Conservation (phyloP, 768 basidiomycete genomes). For the Filobasidium wieringae region DNA sequence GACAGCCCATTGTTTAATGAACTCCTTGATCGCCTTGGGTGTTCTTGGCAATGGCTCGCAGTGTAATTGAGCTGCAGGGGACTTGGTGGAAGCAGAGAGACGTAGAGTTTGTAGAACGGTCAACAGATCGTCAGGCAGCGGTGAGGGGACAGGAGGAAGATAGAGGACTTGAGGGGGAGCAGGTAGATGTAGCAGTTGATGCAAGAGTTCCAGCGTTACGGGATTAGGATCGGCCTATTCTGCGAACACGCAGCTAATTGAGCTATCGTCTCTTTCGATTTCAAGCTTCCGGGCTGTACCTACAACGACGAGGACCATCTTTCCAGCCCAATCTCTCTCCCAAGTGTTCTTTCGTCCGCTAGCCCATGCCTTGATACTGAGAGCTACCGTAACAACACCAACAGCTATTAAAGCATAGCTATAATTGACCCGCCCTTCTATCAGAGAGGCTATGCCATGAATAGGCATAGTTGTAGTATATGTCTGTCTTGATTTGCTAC, state of each 20-base stretch:
- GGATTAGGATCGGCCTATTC: conserved; percentile 26
- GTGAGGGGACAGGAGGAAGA: conserved; percentile 29
- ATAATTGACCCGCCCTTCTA: conserved; percentile 1
- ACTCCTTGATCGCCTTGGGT: conserved; percentile 24
- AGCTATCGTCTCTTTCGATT: too few relatives aligned
- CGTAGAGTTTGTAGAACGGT: conserved; percentile 35
- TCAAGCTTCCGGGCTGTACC: too few relatives aligned
- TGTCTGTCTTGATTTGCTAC: too few relatives aligned
- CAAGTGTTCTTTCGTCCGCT: conserved; percentile 30
- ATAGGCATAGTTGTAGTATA: conserved; percentile 20
- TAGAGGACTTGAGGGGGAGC: conserved; percentile 36
- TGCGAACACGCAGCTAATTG: neutral
- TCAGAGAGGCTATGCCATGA: conserved; percentile 14
- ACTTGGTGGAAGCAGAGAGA: conserved; percentile 19
- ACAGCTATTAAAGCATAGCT: neutral
- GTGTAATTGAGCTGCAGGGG: conserved; percentile 24
- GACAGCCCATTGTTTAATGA: conserved; percentile 28
- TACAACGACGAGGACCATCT: conserved; percentile 36
- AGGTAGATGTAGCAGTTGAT: conserved; percentile 29
- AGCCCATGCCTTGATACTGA: conserved; percentile 17
- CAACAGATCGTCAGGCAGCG: conserved; percentile 28
- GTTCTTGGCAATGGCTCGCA: conserved; percentile 32
- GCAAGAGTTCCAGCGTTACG: conserved; percentile 25
- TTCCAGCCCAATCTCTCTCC: conserved; percentile 39
- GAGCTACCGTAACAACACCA: neutral